Base-by-base conservation (phyloP, 176 grass and related monocot genomes). In the Bromus sterilis region DNA sequence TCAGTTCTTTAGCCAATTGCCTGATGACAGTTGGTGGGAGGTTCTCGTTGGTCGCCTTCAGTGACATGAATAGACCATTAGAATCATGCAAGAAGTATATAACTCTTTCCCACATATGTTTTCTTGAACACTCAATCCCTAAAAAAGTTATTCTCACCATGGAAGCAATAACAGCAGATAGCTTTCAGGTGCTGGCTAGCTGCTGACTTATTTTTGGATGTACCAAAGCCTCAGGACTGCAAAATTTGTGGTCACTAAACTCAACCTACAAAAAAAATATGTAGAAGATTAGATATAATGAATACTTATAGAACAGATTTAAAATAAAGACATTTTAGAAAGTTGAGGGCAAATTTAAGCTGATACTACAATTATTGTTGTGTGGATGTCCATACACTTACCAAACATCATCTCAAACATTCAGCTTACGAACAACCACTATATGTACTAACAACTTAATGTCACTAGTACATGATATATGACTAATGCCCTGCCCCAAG, bases 21-120 rank as follows among this genome's bases (percentile, higher is more conserved):
- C 78, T 97, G 85, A 97, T 92, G 25, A 97, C 94, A 89, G 88
- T 97, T 66, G 91, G 94, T 15, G 91, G 91, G 31, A 97, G 87
- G 46, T 94, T 97, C 69, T 97, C 94, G 64, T 97, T 97, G 71
- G 94, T 92, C 75, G 94, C 91, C 91, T 97, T 86, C 74, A 91
- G 58, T 80, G 68, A 35, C 39, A 80, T 44, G 48, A 18, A 71
- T 46, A 37, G 34, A 61, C 7, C 46, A 80, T 75, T 30, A 83
- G 66, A 78, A 83, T 46, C 23, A 71, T 36, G 58, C n/a, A 63
- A 57, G 70, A 66, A 74, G 7, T 14, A 36, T 25, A 56, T 53
- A 53, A 21, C 49, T 21, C 15, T 49, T 49, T 49, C 46, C 2
- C 15, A 49, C 7, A 7, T 24, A 58, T 3, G 57, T 15, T 66